A percentile compares a stretch with the other conserved stretches of the same genome.
Conservation (phyloP, 257 asterid species). For the Eustoma russellianum region DNA sequence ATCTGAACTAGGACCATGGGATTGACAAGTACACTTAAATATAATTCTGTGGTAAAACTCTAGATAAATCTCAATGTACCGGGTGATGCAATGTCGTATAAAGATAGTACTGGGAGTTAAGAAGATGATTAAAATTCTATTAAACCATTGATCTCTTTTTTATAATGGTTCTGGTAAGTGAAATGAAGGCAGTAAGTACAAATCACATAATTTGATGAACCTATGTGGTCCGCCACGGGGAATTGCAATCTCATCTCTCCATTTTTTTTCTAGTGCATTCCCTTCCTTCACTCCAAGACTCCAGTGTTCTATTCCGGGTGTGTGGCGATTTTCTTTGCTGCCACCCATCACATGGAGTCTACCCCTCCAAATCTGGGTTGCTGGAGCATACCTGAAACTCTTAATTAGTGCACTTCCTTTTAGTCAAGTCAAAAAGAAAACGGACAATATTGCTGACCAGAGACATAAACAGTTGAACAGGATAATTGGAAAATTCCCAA, state of each 20-base stretch:
- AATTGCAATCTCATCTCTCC: slow-evolving; percentile 49
- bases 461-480: too few relatives aligned
- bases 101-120: too few relatives aligned
- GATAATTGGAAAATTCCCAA: too few relatives aligned
- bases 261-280: slow-evolving; percentile 49
- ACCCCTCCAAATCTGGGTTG: slow-evolving; percentile 75
- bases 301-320: slow-evolving; percentile 67
- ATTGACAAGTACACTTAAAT: too few relatives aligned
- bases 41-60: too few relatives aligned
- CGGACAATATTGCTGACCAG: too few relatives aligned
- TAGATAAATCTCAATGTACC: too few relatives aligned
- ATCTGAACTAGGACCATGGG: too few relatives aligned
- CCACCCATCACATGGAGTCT: slow-evolving; percentile 80
- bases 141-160: neutral
- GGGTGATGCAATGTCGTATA: too few relatives aligned
- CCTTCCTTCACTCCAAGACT: slow-evolving; percentile 64
- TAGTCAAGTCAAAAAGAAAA: too few relatives aligned
- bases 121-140: neutral
- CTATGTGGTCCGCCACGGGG: slow-evolving; percentile 84
- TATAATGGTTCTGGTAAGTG: neutral
- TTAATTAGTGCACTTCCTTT: neutral
- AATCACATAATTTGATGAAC: slow-evolving; percentile 9
- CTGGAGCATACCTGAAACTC: slow-evolving; percentile 68
- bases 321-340: slow-evolving; percentile 72
- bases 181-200: neutral